phyloP scores from a whole-genome alignment of 768 basidiomycete genomes.

The Nevesoporus exiguus region DNA sequence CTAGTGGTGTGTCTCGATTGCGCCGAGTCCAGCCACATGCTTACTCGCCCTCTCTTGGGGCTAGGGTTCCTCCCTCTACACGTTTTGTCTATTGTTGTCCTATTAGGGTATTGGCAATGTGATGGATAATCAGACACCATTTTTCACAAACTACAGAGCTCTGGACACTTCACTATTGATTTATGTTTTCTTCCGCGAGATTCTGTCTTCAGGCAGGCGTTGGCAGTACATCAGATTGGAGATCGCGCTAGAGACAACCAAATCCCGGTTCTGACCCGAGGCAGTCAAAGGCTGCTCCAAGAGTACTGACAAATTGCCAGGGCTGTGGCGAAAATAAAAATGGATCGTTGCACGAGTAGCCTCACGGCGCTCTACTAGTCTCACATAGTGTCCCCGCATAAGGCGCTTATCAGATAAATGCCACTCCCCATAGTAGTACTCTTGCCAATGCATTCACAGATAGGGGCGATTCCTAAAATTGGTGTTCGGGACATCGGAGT shows the following conservation, averaged over 20 bases:
- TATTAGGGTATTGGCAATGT: constrained; percentile 3
- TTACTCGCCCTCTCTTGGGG: constrained; percentile 10
- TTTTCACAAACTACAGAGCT: background rate
- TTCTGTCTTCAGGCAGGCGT: too few relatives aligned
- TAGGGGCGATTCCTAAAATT: constrained; percentile 10
- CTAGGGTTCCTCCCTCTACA: background rate
- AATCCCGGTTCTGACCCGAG: too few relatives aligned
- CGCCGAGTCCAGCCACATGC: background rate
- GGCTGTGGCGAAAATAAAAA: too few relatives aligned
- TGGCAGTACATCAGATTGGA: too few relatives aligned
- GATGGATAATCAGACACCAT: constrained; percentile 12
- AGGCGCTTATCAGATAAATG: too few relatives aligned
- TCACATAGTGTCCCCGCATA: too few relatives aligned
- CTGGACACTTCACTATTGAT: background rate
- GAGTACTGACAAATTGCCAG: too few relatives aligned
- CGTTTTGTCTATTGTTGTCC: background rate
- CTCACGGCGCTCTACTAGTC: too few relatives aligned
- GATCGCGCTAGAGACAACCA: too few relatives aligned
- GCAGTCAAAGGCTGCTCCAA: too few relatives aligned
- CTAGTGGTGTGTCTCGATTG: constrained; percentile 21
- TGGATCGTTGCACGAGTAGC: too few relatives aligned
- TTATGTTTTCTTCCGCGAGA: background rate
- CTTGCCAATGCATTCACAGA: background rate
- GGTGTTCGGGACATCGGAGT: background rate
- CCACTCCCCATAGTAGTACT: too few relatives aligned